These are phyloP conservation scores for Dacryopinax primogenitus DNA, from an alignment of 768 basidiomycete genomes.

Conservation along the genomic window DNA sequence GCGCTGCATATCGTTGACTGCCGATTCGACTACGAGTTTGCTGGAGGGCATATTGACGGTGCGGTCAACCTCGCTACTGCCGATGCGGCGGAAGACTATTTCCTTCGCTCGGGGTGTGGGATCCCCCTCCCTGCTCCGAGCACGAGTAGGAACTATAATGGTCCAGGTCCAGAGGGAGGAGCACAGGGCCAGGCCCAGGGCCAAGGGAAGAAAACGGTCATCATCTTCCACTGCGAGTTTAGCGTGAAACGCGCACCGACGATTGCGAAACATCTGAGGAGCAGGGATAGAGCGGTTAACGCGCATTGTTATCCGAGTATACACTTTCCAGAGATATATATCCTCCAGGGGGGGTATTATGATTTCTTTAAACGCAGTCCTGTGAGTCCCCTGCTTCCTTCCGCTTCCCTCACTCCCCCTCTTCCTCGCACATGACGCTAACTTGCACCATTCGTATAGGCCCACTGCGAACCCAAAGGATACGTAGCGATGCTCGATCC, in stretches of 20 bases:
- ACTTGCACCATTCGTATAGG: slow-evolving; percentile 14
- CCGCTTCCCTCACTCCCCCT: neutral
- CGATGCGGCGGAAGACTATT: slow-evolving; percentile 60
- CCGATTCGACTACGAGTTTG: slow-evolving; percentile 93
- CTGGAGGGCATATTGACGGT: slow-evolving; percentile 82
- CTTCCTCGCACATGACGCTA: slow-evolving; percentile 1
- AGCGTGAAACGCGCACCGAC: slow-evolving; percentile 91
- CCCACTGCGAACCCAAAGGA: slow-evolving; percentile 62
- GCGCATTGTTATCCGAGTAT: slow-evolving; percentile 81
- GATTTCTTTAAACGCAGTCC: slow-evolving; percentile 63
- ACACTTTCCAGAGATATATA: slow-evolving; percentile 92
- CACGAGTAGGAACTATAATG: too few species aligned
- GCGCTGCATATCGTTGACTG: slow-evolving; percentile 83
- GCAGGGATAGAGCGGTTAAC: slow-evolving; percentile 79
- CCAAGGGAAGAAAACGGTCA: slow-evolving; percentile 54
- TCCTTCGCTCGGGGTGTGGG: slow-evolving; percentile 56
- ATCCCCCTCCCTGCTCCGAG: slow-evolving; percentile 25
- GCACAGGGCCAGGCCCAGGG: slow-evolving; percentile 50
- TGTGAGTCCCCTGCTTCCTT: slow-evolving; percentile 20
- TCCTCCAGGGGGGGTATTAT: slow-evolving; percentile 92
- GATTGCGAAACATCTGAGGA: slow-evolving; percentile 87
- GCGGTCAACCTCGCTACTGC: slow-evolving; percentile 86
- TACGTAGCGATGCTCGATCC: slow-evolving; percentile 97
- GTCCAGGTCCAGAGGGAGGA: too few species aligned
- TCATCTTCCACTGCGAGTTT: slow-evolving; percentile 98